Evolutionary conservation across 257 asterid genomes (phyloP).

Genomic region (Thymus mandschuricus): DNA sequence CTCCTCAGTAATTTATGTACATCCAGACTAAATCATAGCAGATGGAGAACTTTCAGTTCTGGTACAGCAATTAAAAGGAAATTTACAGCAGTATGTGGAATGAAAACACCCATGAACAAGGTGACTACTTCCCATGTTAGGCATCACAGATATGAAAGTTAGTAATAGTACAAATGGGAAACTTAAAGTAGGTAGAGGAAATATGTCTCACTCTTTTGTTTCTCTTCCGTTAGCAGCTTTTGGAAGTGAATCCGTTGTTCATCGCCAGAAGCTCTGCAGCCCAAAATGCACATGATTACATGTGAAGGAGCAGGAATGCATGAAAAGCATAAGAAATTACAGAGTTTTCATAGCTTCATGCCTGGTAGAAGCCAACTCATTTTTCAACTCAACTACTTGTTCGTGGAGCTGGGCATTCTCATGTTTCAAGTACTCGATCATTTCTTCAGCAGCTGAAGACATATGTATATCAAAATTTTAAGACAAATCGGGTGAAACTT

Average conservation of each 20-base stretch:
- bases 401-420: conserved; percentile 59
- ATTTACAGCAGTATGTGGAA: not conserved
- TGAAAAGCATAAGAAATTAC: conserved; percentile 17
- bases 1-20: not conserved
- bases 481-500: not conserved
- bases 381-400: conserved; percentile 59
- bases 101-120: conserved; percentile 10
- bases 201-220: conserved; percentile 56
- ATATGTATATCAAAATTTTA: conserved; percentile 30
- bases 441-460: conserved; percentile 75
- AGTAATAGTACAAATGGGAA: not conserved
- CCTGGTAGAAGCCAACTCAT: conserved; percentile 64
- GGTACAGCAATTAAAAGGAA: not conserved
- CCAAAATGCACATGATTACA: conserved; percentile 30
- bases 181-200: conserved; percentile 14
- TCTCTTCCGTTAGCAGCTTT: conserved; percentile 64
- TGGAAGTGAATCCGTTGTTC: conserved; percentile 54
- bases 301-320: conserved; percentile 10
- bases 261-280: conserved; percentile 63
- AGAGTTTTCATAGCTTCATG: conserved; percentile 36
- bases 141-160: conserved; percentile 22
- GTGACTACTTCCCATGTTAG: conserved; percentile 1
- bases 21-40: not conserved
- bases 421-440: conserved; percentile 61
- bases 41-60: conserved; percentile 1